These are phyloP conservation scores for Hymenoscyphus infarciens DNA, from an alignment of 2,329 filamentous ascomycete genomes.

Conservation along the genomic window DNA sequence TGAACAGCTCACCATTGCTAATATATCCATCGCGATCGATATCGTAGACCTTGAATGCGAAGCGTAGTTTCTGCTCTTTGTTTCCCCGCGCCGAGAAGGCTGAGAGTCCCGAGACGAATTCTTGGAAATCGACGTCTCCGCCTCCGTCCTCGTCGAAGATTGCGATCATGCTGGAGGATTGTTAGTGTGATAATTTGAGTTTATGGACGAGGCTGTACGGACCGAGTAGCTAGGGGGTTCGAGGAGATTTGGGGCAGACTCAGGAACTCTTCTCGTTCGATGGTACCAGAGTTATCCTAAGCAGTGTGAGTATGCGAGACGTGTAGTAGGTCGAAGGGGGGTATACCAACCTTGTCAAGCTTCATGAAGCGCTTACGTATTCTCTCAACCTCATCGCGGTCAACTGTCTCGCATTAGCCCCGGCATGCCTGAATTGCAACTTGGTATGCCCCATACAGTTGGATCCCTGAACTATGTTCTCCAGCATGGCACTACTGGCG, in stretches of 20 bases:
- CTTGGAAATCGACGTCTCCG: slow-evolving; percentile 96
- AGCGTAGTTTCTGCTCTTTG: slow-evolving; percentile 96
- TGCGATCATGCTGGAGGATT: slow-evolving; percentile 78
- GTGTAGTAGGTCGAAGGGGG: background rate
- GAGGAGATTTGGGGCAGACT: slow-evolving; percentile 96
- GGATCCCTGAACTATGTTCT: slow-evolving; percentile 92
- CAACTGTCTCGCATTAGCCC: slow-evolving; percentile 56
- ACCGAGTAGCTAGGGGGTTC: slow-evolving; percentile 94
- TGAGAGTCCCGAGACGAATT: slow-evolving; percentile 92
- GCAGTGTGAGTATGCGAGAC: background rate
- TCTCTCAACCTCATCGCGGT: slow-evolving; percentile 94
- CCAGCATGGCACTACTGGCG: slow-evolving; percentile 71
- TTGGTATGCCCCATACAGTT: slow-evolving; percentile 65
- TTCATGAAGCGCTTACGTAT: slow-evolving; percentile 99
- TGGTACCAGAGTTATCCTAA: slow-evolving; percentile 97
- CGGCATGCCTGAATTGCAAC: slow-evolving; percentile 2
- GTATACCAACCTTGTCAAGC: slow-evolving; percentile 76
- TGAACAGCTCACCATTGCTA: slow-evolving; percentile 97
- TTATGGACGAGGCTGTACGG: slow-evolving; percentile 7
- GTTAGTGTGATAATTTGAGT: background rate
- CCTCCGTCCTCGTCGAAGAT: slow-evolving; percentile 99
- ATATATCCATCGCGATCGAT: slow-evolving; percentile 99
- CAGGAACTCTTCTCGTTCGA: slow-evolving; percentile 97
- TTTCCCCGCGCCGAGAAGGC: slow-evolving; percentile 98
- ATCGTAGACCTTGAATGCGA: slow-evolving; percentile 99